Conservation (phyloP, 2,329 filamentous ascomycete genomes). For the Venturia pyrina region DNA sequence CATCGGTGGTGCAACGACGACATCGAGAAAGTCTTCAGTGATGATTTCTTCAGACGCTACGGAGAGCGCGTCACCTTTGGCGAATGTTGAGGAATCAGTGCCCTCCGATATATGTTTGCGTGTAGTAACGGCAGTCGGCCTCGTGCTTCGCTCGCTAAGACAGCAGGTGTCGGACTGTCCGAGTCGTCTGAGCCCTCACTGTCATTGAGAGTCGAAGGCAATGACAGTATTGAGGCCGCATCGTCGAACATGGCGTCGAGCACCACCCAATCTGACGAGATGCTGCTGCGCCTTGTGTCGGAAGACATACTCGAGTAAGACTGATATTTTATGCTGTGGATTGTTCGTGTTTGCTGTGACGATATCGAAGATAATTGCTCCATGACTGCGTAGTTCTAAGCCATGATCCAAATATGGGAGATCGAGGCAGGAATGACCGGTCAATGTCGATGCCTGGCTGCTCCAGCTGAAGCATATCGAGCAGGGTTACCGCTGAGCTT, state of each 20-base stretch:
- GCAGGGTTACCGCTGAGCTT: slow-evolving; percentile 1
- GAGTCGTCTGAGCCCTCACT: not conserved
- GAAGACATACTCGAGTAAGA: not conserved
- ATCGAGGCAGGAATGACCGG: not conserved
- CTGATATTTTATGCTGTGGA: not conserved
- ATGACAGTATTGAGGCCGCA: not conserved
- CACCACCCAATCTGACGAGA: not conserved
- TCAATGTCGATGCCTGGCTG: slow-evolving; percentile 3
- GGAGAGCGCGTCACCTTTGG: not conserved
- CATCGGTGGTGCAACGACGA: not conserved
- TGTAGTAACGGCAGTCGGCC: not conserved
- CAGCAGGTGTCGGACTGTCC: not conserved
- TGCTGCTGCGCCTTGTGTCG: not conserved
- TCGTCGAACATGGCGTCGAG: not conserved
- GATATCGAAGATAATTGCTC: not conserved
- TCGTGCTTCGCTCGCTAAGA: not conserved
- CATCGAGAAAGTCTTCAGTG: slow-evolving; percentile 2
- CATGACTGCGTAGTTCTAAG: not conserved
- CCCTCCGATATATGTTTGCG: not conserved
- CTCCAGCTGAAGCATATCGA: not conserved
- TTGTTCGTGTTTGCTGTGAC: not conserved
- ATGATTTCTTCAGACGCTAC: not conserved
- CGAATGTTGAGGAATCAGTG: not conserved
- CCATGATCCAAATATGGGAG: not conserved
- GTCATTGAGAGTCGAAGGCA: not conserved